Conservation (phyloP, 2,329 filamentous ascomycete species). For the Blumeria graminis region DNA sequence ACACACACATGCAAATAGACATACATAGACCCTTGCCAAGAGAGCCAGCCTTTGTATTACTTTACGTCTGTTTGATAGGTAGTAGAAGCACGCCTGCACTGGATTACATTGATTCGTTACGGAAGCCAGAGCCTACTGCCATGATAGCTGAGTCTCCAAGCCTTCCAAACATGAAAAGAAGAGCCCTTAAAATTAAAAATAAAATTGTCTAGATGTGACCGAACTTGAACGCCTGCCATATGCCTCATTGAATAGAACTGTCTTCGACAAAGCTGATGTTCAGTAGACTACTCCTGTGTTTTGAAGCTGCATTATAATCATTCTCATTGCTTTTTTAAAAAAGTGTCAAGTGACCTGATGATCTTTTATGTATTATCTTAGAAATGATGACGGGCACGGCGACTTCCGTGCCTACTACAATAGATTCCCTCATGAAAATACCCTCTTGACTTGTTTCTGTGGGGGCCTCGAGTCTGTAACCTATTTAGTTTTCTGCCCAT, state of each 20-base stretch:
- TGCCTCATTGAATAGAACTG: neutral
- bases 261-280: neutral
- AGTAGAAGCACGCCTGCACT: neutral
- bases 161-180: neutral
- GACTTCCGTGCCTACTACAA: neutral
- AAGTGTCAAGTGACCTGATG: too few species aligned
- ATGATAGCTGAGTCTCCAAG: neutral
- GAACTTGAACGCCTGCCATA: neutral
- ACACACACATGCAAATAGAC: too few species aligned
- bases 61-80: neutral
- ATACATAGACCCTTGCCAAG: too few species aligned
- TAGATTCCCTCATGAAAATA: neutral
- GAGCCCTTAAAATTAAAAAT: neutral
- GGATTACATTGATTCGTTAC: neutral
- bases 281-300: neutral
- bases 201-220: neutral
- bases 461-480: too few species aligned
- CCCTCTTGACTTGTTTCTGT: neutral
- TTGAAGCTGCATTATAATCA: neutral
- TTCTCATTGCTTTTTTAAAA: too few species aligned
- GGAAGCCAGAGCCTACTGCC: neutral
- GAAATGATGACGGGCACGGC: too few species aligned
- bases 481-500: too few species aligned
- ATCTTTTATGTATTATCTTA: too few species aligned
- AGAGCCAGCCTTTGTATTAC: neutral